phyloP scores from a whole-genome alignment of 106 monocot genomes.

The Chionographis japonica region DNA sequence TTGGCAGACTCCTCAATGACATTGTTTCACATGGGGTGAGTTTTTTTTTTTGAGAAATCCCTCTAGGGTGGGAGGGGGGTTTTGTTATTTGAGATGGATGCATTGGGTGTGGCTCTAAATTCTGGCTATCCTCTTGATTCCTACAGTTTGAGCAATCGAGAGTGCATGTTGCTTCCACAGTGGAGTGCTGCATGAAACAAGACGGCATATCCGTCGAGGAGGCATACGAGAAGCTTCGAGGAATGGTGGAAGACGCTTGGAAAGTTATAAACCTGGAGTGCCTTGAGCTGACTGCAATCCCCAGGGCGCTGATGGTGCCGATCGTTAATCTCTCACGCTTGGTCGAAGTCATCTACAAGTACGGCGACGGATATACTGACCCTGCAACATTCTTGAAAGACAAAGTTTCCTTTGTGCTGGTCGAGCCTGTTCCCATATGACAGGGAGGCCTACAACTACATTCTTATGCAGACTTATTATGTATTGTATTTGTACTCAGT shows the following conservation, averaged over 20 bases:
- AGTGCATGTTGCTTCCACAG: background rate
- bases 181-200: conserved; percentile 20
- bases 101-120: too few relatives aligned
- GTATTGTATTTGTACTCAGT: too few relatives aligned
- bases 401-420: too few relatives aligned
- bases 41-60: too few relatives aligned
- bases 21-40: background rate
- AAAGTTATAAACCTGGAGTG: conserved; percentile 8
- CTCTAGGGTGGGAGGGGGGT: too few relatives aligned
- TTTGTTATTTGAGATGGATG: too few relatives aligned
- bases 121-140: too few relatives aligned
- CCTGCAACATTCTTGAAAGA: too few relatives aligned
- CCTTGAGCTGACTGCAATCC: background rate
- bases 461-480: too few relatives aligned
- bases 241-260: conserved; percentile 14
- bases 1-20: background rate
- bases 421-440: too few relatives aligned
- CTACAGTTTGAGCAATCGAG: conserved; percentile 8
- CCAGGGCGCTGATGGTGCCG: background rate
- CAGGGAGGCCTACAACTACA: too few relatives aligned
- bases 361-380: conserved; percentile 5
- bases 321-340: too few relatives aligned
- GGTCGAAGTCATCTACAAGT: background rate
- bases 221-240: background rate
- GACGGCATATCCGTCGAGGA: conserved; percentile 3